Base-by-base conservation (phyloP, 352 stramenopile species). In the Pythium inflatum region DNA sequence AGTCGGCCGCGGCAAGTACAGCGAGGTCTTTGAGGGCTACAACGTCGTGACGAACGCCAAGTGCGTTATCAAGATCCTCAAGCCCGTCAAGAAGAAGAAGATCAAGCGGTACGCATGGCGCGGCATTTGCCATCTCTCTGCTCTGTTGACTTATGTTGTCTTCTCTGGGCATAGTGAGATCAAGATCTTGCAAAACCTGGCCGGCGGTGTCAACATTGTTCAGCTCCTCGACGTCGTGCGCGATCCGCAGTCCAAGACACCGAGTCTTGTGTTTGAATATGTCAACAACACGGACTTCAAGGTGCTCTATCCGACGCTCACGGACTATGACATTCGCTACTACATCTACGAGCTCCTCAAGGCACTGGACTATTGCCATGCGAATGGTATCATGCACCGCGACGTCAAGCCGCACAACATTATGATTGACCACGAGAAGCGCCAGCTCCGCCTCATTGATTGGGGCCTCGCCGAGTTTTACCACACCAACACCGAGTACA, bases 331-430 rank as follows among this genome's bases (percentile, higher is more conserved):
- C 84, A 99, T 99, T 63, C 91, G 98, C 61, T 99, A 99, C 83
- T 99, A 99, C 84, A 98, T 99, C 65, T 99, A 97, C 80, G 97
- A 99, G 73, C 74, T 95, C 69, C 78, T 95, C 60, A 93, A 93
- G 83, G 97, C 97, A 12, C 80, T 99, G 34, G 97, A 99, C 83
- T 99, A 98, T 78, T 99, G 96, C 74, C 98, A 99, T 85, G 95
- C 93, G 25, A 99, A 99, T 71, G 98, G 98, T 36, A 99, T 99
- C 68, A 99, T 99, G 97, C 98, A 99, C 81, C 90, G 98, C 58
- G 98, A 99, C 78, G 97, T 99, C 28, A 99, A 99, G 86, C 98
- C 98, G n/a, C 97, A 99, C 82, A 99, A 99, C 78, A 96, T 99
- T 48, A 99, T 99, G 96, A 99, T 99, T 76, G 98, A 99, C 79